Conservation (phyloP, 2,329 filamentous ascomycete genomes). For the Aspergillus sp. region DNA sequence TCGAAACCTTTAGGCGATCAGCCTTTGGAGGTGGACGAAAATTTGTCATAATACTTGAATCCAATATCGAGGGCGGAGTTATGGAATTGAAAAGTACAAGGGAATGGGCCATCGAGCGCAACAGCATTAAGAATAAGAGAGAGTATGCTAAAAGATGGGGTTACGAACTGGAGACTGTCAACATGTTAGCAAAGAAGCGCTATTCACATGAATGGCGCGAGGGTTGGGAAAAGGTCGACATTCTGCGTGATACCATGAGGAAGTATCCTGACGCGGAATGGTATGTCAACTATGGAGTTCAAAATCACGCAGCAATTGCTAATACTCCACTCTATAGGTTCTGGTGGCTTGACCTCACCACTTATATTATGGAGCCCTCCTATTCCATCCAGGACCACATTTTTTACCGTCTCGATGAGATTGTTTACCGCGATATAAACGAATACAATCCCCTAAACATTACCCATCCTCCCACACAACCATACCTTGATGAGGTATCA, state of each 20-base stretch:
- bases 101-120: constrained; percentile 97
- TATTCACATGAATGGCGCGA: constrained; percentile 99
- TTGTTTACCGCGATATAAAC: constrained; percentile 94
- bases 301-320: constrained; percentile 1
- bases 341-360: constrained; percentile 98
- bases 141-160: constrained; percentile 86
- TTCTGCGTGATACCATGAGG: constrained; percentile 79
- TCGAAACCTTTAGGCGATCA: constrained; percentile 67
- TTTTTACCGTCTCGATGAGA: constrained; percentile 72
- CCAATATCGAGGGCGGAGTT: constrained; percentile 92
- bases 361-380: constrained; percentile 93
- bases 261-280: constrained; percentile 97
- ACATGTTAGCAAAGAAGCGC: constrained; percentile 98
- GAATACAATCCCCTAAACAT: constrained; percentile 94
- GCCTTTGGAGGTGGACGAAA: constrained; percentile 82
- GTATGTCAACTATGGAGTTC: constrained; percentile 53
- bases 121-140: constrained; percentile 93
- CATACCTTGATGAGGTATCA: constrained; percentile 74
- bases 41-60: constrained; percentile 87
- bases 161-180: constrained; percentile 92
- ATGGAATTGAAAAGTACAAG: constrained; percentile 99
- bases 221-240: constrained; percentile 99
- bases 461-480: constrained; percentile 71
- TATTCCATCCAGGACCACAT: constrained; percentile 88
- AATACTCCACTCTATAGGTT: constrained; percentile 62